Evolutionary conservation across 2,329 filamentous ascomycete genomes (phyloP), one percentile per base, ranked within the genome.

Genomic region (Beauveria pseudobassiana): DNA sequence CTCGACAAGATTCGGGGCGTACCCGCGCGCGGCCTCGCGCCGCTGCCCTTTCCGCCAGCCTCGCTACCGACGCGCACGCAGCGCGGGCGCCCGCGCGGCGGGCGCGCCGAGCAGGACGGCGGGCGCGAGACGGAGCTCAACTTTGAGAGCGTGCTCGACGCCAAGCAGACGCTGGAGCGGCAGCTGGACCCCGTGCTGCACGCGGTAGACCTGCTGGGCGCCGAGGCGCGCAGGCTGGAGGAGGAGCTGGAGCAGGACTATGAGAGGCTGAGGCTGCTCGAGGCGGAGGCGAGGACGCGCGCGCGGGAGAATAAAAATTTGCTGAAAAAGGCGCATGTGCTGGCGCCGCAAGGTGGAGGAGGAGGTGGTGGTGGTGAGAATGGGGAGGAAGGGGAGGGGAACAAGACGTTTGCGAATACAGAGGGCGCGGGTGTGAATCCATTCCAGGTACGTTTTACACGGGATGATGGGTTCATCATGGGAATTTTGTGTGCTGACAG

Each of bases 1-100:
- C 74, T 81, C 42, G 79, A 77, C 53, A 87, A 86, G 68, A 74
- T 90, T 6, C 34, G 48, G 18, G 58, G 58, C 26, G 42, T 49
- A 3, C 22, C 18, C 18, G 57, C 46, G 45, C 48, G 48, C 30
- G 24, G 18, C 48, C 10, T 51, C 24, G 72, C 77, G 18, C 80
- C 79, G 12, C 77, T 89, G 57, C 86, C 86, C n/a, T 89, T 91
- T 69, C 88, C 88, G 1, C 84, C 83, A 0, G 77, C 81, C 3
- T 70, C 74, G 1, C 67, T 70, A 54, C 64, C 67, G 5, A 64
- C 70, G 42, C 20, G 61, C 62, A 53, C 64, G 62, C 28, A 59
- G 65, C 43, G 55, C 64, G 48, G 63, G 63, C 50, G 56, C 38
- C 26, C 57, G 63, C 16, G 57, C 59, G 46, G 62, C 28, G 53